Percentiles rank a stretch among this genome's conserved stretches.
phyloP scores from a whole-genome alignment of 2,329 filamentous ascomycete genomes.

The Fusarium tjaetaba region DNA sequence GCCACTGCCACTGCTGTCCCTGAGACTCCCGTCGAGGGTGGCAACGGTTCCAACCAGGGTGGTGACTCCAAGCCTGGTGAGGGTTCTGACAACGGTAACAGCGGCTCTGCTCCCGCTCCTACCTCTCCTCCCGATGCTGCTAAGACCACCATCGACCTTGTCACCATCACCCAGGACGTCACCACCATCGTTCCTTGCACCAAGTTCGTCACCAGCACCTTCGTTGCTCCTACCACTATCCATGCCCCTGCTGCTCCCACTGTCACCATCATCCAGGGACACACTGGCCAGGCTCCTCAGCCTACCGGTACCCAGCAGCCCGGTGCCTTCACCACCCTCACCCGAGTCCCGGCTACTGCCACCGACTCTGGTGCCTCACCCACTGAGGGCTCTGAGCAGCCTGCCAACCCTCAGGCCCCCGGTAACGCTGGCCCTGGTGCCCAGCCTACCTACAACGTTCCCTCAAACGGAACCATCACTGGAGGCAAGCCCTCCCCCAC shows the following conservation, averaged over 20 bases:
- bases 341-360: slow-evolving; percentile 22
- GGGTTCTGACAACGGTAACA: not conserved
- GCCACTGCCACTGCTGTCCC: slow-evolving; percentile 26
- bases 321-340: slow-evolving; percentile 19
- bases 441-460: slow-evolving; percentile 20
- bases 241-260: slow-evolving; percentile 9
- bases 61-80: slow-evolving; percentile 1
- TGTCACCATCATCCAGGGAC: slow-evolving; percentile 33
- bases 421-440: slow-evolving; percentile 9
- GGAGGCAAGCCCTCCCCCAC: not conserved
- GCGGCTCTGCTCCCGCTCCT: slow-evolving; percentile 10
- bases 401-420: slow-evolving; percentile 3
- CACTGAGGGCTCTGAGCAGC: slow-evolving; percentile 3
- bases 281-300: slow-evolving; percentile 10
- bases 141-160: slow-evolving; percentile 23
- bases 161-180: slow-evolving; percentile 40
- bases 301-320: slow-evolving; percentile 11
- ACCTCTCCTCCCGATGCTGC: slow-evolving; percentile 11
- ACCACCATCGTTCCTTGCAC: slow-evolving; percentile 40
- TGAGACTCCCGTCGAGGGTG: not conserved
- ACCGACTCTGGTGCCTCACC: slow-evolving; percentile 11
- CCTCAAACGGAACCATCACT: slow-evolving; percentile 20
- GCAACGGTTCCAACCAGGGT: not conserved
- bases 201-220: slow-evolving; percentile 37
- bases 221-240: slow-evolving; percentile 30